Evolutionary conservation across 2,329 filamentous ascomycete species (phyloP).

Genomic region (Xylaria sp.): DNA sequence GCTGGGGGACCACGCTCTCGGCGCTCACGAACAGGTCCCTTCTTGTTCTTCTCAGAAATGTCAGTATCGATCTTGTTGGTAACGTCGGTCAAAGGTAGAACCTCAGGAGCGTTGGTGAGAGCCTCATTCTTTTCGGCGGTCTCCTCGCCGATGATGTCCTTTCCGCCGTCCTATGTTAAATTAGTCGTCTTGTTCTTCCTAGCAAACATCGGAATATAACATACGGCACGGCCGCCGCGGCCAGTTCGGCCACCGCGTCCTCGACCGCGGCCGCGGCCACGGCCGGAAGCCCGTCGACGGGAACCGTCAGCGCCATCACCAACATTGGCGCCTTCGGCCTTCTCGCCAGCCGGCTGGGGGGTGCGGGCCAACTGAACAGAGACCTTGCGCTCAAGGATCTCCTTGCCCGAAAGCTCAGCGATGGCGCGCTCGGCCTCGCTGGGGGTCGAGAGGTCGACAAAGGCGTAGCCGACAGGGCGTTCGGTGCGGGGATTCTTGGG

Average conservation of each 20-base stretch:
- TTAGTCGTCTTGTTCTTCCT: conserved; percentile 18
- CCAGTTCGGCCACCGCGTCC: conserved; percentile 62
- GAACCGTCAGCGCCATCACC: conserved; percentile 69
- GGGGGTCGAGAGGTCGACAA: conserved; percentile 94
- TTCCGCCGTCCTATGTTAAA: conserved; percentile 37
- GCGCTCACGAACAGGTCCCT: conserved; percentile 54
- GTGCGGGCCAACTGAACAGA: conserved; percentile 98
- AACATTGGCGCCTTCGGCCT: conserved; percentile 63
- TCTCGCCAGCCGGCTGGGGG: conserved; percentile 79
- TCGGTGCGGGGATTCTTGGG: conserved; percentile 99
- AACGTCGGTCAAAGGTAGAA: conserved; percentile 51
- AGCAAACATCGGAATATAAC: conserved; percentile 25
- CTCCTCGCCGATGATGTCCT: conserved; percentile 46
- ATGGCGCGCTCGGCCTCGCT: conserved; percentile 95
- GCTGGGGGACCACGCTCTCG: conserved; percentile 90
- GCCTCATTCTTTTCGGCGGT: conserved; percentile 41
- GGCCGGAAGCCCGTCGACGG: conserved; percentile 57
- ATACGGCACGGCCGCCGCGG: conserved; percentile 54
- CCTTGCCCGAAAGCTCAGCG: conserved; percentile 89
- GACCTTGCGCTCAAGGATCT: conserved; percentile 97
- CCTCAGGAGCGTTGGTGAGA: conserved; percentile 48
- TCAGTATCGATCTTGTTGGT: conserved; percentile 44
- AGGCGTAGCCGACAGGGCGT: conserved; percentile 96
- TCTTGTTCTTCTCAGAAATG: conserved; percentile 36
- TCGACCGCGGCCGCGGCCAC: conserved; percentile 61